These are phyloP conservation scores for Tulasnella sp. DNA, from an alignment of 768 basidiomycete genomes.

Conservation along the genomic window DNA sequence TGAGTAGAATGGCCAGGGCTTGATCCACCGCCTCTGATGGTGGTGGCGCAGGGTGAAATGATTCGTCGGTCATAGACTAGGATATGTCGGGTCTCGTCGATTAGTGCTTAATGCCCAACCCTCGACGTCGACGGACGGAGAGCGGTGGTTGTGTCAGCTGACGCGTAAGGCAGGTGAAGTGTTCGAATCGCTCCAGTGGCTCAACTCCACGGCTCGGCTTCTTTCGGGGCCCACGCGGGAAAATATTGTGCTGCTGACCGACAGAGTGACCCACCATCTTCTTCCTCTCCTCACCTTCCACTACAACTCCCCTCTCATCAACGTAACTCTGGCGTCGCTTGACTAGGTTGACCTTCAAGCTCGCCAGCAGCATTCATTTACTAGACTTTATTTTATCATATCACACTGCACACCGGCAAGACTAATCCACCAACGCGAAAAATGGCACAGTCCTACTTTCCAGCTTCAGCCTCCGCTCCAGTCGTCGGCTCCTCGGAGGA, in stretches of 20 bases:
- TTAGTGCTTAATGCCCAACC: not conserved
- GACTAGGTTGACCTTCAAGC: not conserved
- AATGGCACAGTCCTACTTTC: constrained; percentile 24
- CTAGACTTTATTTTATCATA: constrained; percentile 7
- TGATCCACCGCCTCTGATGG: not conserved
- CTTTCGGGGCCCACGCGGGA: constrained; percentile 4
- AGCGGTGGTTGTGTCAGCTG: not conserved
- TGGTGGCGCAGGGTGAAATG: not conserved
- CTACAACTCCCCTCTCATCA: constrained; percentile 2
- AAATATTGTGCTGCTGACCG: not conserved
- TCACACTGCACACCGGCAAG: not conserved
- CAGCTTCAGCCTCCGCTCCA: not conserved
- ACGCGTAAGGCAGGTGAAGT: not conserved
- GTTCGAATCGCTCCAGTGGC: not conserved
- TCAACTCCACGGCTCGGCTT: not conserved
- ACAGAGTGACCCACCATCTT: not conserved
- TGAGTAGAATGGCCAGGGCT: not conserved
- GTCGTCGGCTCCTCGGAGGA: not conserved
- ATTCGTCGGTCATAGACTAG: not conserved
- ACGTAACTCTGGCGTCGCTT: not conserved
- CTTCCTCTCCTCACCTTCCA: not conserved
- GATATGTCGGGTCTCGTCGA: not conserved
- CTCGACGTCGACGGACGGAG: not conserved
- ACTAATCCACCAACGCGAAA: constrained; percentile 10
- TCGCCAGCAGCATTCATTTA: constrained; percentile 1